Percentiles rank a stretch among this genome's conserved stretches.
These are phyloP conservation scores for Escallonia rubra DNA, from an alignment of 129 eudicot species.

Conservation along the genomic window DNA sequence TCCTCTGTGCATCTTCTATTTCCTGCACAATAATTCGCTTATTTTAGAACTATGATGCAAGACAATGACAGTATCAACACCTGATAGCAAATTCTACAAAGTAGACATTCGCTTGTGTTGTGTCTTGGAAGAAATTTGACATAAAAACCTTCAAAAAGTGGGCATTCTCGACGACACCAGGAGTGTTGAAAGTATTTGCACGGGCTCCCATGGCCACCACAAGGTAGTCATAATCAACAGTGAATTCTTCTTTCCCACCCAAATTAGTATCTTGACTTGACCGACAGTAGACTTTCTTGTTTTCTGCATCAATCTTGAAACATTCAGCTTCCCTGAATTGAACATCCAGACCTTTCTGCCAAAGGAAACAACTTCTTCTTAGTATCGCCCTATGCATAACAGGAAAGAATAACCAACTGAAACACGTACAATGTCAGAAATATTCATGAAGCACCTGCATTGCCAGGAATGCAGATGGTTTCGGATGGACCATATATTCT, in stretches of 20 bases:
- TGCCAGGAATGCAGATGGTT: too few species aligned
- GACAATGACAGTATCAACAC: neutral
- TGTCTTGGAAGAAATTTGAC: neutral
- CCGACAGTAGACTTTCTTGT: slow-evolving; percentile 56
- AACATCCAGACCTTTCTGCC: slow-evolving; percentile 49
- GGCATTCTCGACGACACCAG: slow-evolving; percentile 80
- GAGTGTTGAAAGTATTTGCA: slow-evolving; percentile 72
- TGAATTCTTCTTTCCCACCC: slow-evolving; percentile 56
- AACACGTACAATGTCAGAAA: neutral
- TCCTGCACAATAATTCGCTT: slow-evolving; percentile 34
- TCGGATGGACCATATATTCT: too few species aligned
- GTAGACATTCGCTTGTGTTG: too few species aligned
- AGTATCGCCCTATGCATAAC: neutral
- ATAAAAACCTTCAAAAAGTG: slow-evolving; percentile 61
- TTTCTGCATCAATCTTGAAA: slow-evolving; percentile 63
- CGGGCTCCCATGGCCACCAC: slow-evolving; percentile 81
- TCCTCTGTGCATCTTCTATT: slow-evolving; percentile 70
- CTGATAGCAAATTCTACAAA: neutral
- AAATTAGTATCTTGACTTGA: slow-evolving; percentile 28
- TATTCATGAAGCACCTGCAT: too few species aligned
- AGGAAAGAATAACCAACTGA: neutral
- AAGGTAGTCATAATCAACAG: slow-evolving; percentile 70
- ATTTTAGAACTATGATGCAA: neutral
- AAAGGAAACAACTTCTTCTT: slow-evolving; percentile 8
- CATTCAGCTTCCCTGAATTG: slow-evolving; percentile 81